Evolutionary conservation across 495 filamentous ascomycete species (phyloP).

Genomic region (Penicillium verhagenii): DNA sequence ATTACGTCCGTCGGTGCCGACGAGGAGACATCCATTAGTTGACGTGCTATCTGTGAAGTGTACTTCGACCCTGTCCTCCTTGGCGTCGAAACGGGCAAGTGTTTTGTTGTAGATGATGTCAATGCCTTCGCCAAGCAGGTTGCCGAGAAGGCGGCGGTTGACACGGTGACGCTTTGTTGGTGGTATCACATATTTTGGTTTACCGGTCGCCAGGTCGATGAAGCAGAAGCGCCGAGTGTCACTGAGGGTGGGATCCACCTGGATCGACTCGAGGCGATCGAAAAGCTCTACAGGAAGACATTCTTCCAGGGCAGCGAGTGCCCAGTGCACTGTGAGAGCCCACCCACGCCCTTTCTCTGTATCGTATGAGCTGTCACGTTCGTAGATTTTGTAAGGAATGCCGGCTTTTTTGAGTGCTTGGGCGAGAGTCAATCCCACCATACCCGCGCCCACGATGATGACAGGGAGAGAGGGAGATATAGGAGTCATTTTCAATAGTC

Average conservation of each 20-base stretch:
- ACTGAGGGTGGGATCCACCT: background rate
- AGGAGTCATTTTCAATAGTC: background rate
- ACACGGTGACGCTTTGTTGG: background rate
- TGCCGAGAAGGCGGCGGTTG: background rate
- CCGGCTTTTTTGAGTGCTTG: background rate
- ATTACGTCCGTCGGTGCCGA: background rate
- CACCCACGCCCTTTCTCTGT: background rate
- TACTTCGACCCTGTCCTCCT: background rate
- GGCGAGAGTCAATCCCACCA: background rate
- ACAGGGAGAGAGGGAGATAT: background rate
- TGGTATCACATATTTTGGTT: background rate
- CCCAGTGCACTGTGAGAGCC: background rate
- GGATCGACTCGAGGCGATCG: background rate
- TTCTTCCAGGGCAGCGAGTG: background rate
- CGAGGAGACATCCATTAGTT: background rate
- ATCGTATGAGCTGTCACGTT: background rate
- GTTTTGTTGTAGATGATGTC: background rate
- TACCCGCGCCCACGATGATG: background rate
- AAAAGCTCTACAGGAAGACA: background rate
- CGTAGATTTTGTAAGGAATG: background rate
- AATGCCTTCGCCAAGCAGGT: background rate
- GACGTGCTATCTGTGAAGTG: background rate
- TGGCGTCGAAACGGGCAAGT: background rate
- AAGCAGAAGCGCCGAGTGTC: background rate
- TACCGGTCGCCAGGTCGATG: background rate